Evolutionary conservation across 129 eudicot species (phyloP).

Genomic region (Dittrichia graveolens): DNA sequence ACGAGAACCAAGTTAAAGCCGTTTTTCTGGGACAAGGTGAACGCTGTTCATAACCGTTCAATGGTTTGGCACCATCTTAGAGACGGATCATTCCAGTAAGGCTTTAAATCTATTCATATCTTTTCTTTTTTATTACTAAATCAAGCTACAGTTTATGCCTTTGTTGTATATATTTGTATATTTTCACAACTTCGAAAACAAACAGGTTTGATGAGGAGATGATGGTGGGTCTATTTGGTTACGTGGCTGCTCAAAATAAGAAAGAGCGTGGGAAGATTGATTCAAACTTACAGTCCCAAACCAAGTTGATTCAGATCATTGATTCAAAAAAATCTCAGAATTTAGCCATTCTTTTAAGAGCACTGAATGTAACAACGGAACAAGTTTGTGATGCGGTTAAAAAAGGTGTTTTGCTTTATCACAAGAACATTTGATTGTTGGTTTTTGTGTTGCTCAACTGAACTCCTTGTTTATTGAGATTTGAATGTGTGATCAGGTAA

Average conservation of each 20-base stretch:
- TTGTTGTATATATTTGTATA: background rate
- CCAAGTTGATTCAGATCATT: constrained; percentile 58
- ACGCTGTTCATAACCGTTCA: constrained; percentile 64
- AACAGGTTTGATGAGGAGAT: constrained; percentile 76
- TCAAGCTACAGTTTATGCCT: background rate
- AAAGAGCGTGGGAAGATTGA: constrained; percentile 42
- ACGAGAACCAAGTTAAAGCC: constrained; percentile 68
- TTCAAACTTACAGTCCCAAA: constrained; percentile 39
- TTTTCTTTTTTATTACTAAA: constrained; percentile 3
- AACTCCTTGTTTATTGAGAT: background rate
- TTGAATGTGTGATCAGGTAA: constrained; percentile 51
- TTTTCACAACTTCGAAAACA: constrained; percentile 13
- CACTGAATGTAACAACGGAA: constrained; percentile 75
- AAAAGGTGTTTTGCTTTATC: constrained; percentile 53
- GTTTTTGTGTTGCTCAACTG: background rate
- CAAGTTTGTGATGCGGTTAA: constrained; percentile 77
- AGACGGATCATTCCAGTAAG: constrained; percentile 86
- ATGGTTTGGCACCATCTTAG: constrained; percentile 93
- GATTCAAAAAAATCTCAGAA: constrained; percentile 86
- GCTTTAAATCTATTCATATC: background rate
- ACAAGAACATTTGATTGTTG: background rate
- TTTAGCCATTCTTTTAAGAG: constrained; percentile 73
- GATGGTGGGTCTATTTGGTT: constrained; percentile 79
- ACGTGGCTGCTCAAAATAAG: constrained; percentile 42
- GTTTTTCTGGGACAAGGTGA: constrained; percentile 89